A percentile compares a stretch with the other conserved stretches of the same genome.
Conservation (phyloP, 1,139 yeast genomes). For the Kurtzmaniella quercitrusa region DNA sequence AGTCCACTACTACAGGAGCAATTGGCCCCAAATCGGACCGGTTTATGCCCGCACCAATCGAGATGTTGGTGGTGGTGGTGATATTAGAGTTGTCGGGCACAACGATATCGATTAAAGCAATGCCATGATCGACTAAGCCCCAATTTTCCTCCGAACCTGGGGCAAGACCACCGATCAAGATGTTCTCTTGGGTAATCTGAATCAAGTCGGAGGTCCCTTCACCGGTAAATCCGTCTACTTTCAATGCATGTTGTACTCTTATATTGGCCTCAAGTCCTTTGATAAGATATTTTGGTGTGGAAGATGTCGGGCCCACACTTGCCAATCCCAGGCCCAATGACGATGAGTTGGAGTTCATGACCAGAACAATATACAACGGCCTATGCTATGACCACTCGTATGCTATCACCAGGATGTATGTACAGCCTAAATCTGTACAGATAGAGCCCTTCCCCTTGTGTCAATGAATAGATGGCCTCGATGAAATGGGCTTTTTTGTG, state of each 20-base stretch:
- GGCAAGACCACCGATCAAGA: neutral
- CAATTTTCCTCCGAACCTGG: neutral
- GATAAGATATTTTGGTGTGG: neutral
- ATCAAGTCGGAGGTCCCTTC: neutral
- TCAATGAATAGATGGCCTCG: neutral
- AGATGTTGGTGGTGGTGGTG: neutral
- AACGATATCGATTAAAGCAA: neutral
- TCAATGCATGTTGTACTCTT: slow-evolving; percentile 1
- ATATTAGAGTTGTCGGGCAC: neutral
- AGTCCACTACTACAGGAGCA: neutral
- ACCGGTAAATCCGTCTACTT: neutral
- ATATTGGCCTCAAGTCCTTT: neutral
- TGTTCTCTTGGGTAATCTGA: neutral
- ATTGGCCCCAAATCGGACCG: neutral
- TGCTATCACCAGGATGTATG: neutral
- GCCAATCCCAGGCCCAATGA: neutral
- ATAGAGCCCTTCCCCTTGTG: neutral
- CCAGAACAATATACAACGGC: too few relatives aligned
- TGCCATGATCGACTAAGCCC: neutral
- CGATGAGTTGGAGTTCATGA: neutral
- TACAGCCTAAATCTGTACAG: neutral
- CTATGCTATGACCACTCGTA: neutral
- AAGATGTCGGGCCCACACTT: too few relatives aligned
- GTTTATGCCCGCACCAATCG: too few relatives aligned
- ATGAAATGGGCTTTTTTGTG: neutral